Evolutionary conservation across 306 rosid genomes (phyloP).

Genomic region (Gastrolobium bilobum): DNA sequence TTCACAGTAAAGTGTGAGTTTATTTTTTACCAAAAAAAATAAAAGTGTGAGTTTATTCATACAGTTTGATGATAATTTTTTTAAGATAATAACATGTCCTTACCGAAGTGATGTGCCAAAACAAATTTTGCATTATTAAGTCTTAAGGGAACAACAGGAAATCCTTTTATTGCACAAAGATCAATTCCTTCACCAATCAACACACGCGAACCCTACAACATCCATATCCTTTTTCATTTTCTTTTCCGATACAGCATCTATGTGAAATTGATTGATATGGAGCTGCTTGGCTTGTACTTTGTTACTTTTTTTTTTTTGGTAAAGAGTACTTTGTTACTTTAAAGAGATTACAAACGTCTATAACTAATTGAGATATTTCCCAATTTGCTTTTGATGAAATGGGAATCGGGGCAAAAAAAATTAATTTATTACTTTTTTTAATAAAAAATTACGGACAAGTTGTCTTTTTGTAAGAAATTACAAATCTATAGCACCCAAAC

Average conservation of each 20-base stretch:
- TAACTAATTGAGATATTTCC: no score
- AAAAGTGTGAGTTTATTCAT: constrained; percentile 38
- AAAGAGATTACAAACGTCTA: no score
- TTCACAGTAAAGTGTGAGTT: constrained; percentile 14
- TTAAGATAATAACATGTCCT: constrained; percentile 35
- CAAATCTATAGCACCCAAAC: no score
- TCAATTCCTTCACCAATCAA: constrained; percentile 44
- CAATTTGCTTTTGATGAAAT: no score
- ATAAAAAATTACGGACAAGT: no score
- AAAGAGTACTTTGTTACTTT: no score
- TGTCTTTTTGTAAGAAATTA: no score
- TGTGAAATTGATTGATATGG: constrained; percentile 32
- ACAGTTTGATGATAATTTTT: constrained; percentile 30
- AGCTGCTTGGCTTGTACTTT: background rate
- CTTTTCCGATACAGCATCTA: background rate
- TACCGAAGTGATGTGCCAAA: constrained; percentile 34
- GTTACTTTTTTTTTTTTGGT: no score
- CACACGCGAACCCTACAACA: background rate
- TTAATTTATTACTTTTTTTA: no score
- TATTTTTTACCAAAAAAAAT: no score
- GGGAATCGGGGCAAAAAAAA: no score
- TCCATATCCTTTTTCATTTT: background rate
- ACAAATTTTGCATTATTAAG: constrained; percentile 52
- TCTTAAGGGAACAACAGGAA: background rate
- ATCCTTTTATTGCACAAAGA: constrained; percentile 41